These are phyloP conservation scores for Aureobasidium mangrovei DNA, from an alignment of 2,329 filamentous ascomycete genomes.

Conservation along the genomic window DNA sequence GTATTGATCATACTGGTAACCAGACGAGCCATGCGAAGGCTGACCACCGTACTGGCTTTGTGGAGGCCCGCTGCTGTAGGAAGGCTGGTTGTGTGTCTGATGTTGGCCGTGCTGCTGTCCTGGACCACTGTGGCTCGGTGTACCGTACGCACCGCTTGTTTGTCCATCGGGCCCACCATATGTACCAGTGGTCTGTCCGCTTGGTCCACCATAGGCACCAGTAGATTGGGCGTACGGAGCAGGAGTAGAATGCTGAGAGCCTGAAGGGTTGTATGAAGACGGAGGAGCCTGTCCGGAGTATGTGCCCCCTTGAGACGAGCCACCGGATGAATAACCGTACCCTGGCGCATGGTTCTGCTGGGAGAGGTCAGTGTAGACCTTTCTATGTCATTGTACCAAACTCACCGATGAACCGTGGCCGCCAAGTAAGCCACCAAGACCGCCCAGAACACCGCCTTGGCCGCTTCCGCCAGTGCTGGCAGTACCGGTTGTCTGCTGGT, in stretches of 20 bases:
- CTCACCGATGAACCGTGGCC: constrained; percentile 17
- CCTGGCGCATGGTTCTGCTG: constrained; percentile 16
- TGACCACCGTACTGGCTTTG: constrained; percentile 21
- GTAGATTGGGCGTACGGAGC: constrained; percentile 18
- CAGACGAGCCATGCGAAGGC: constrained; percentile 13
- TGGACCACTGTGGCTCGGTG: constrained; percentile 6
- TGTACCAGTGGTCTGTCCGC: constrained; percentile 18
- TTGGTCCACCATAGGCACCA: constrained; percentile 18
- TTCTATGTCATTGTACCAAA: not conserved
- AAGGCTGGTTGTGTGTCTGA: constrained; percentile 18
- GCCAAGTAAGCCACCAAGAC: constrained; percentile 18
- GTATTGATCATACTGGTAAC: constrained; percentile 14
- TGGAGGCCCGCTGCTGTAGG: constrained; percentile 18
- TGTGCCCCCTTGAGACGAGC: constrained; percentile 21
- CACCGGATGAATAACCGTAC: constrained; percentile 31
- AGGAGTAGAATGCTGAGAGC: constrained; percentile 18
- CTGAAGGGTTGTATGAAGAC: constrained; percentile 26
- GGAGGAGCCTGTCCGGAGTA: constrained; percentile 31
- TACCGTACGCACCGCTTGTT: constrained; percentile 18
- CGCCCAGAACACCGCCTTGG: constrained; percentile 15
- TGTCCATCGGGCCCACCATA: constrained; percentile 16
- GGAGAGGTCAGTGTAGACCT: not conserved
- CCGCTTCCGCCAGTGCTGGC: constrained; percentile 12
- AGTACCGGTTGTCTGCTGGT: not conserved
- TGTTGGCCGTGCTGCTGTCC: constrained; percentile 17